A percentile compares a stretch with the other conserved stretches of the same genome.
Conservation (phyloP, 306 rosid species). For the Quercus engelmannii region DNA sequence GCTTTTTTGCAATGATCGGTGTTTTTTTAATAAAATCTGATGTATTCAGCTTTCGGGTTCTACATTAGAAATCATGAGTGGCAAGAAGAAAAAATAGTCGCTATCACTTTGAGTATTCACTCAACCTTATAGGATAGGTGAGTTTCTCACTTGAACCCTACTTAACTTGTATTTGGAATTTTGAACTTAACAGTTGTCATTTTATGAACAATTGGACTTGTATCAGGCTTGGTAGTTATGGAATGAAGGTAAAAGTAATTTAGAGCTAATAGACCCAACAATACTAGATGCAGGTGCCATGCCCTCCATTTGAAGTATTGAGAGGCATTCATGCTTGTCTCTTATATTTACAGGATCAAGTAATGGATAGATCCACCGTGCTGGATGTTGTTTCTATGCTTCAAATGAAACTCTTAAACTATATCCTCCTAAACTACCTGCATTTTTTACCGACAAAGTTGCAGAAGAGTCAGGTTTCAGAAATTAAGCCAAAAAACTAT, state of each 20-base stretch:
- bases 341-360: constrained; percentile 38
- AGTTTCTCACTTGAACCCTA: not conserved
- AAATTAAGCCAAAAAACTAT: no score
- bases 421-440: constrained; percentile 25
- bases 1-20: constrained; percentile 16
- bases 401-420: constrained; percentile 29
- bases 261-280: not conserved
- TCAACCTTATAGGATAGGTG: constrained; percentile 13
- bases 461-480: not conserved
- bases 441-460: constrained; percentile 7
- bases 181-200: not conserved
- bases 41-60: constrained; percentile 11
- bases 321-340: constrained; percentile 41
- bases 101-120: not conserved
- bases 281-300: not conserved
- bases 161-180: not conserved
- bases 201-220: not conserved
- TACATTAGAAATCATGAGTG: constrained; percentile 10
- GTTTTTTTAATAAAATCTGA: constrained; percentile 18
- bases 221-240: constrained; percentile 4
- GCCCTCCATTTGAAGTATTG: constrained; percentile 12
- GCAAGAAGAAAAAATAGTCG: not conserved
- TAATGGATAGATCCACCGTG: constrained; percentile 38
- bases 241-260: not conserved
- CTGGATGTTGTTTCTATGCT: constrained; percentile 33